Conservation (phyloP, 371 early-diverging fungal genomes). For the Massospora cicadina region DNA sequence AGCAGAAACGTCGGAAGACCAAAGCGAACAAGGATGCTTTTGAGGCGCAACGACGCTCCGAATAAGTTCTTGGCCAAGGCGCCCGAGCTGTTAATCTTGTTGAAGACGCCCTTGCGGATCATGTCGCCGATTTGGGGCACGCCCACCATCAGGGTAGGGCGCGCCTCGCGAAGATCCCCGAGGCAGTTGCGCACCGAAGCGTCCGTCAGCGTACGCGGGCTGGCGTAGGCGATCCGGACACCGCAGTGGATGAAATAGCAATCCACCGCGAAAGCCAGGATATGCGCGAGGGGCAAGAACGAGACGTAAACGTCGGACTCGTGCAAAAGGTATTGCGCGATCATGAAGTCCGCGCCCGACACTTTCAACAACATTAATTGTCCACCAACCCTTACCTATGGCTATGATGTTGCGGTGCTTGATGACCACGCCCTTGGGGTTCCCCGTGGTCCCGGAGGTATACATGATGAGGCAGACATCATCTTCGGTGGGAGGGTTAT, state of each 20-base stretch:
- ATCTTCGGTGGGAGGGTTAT: constrained; percentile 43
- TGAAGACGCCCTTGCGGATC: constrained; percentile 69
- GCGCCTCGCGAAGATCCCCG: constrained; percentile 83
- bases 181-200: constrained; percentile 78
- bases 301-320: constrained; percentile 54
- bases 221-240: constrained; percentile 75
- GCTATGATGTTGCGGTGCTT: constrained; percentile 74
- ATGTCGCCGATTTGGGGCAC: constrained; percentile 89
- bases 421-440: constrained; percentile 76
- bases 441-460: constrained; percentile 88
- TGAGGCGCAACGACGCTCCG: constrained; percentile 48
- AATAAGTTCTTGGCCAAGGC: constrained; percentile 54
- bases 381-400: constrained; percentile 25
- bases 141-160: constrained; percentile 83
- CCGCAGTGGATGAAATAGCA: constrained; percentile 53
- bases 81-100: constrained; percentile 41
- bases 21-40: constrained; percentile 30
- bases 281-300: constrained; percentile 91
- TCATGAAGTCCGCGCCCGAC: constrained; percentile 31
- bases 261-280: constrained; percentile 72
- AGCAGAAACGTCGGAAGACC: constrained; percentile 50
- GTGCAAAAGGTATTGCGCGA: constrained; percentile 14
- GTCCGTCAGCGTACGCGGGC: constrained; percentile 71
- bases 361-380: constrained; percentile 19
- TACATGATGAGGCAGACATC: constrained; percentile 88